Evolutionary conservation across 129 eudicot genomes (phyloP), one percentile per base, ranked within the genome.

Genomic region (Centella asiatica): DNA sequence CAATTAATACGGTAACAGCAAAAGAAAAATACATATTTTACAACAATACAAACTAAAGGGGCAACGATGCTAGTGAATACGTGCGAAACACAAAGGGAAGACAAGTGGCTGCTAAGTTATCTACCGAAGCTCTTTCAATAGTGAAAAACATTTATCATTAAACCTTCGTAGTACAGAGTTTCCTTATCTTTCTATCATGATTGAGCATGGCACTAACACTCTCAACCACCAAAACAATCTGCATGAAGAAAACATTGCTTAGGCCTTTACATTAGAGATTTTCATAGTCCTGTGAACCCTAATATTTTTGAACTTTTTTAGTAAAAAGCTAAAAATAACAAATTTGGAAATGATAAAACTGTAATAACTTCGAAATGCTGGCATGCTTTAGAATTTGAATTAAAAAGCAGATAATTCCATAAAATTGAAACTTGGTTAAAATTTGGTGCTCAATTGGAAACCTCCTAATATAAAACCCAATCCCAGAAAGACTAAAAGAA

Each of bases 191-290:
- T 49, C 97, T 83, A 60, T 90, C 97, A 68, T 90, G 86, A 77
- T 83, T 86, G 31, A 86, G 87, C 89, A 86, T 79, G 15, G 97
- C 76, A 57, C 78, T 74, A 18, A 86, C 89, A 74, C 95, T 86
- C 78, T 86, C 94, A 8, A 90, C 94, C 68, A 86, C 94, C 87
- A 83, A 76, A 56, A 86, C 65, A 67, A 83, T 86, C 97, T 90
- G 83, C 77, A 74, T 10, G n/a, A 13, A n/a, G n/a, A 15, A 22
- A 33, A 18, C 17, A 24, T 32, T 22, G 28, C 0, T 28, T 29
- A 32, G 36, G 28, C 9, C 10, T 2, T 19, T 63, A 64, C 44
- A 4, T 29, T 64, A 32, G 25, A 26, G 12, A 7, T 26, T 28
- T n/a, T n/a, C n/a, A n/a, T n/a, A n/a, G n/a, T n/a, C 32, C 32